Base-by-base conservation (phyloP, 129 eudicot species). In the Artemisia annua region DNA sequence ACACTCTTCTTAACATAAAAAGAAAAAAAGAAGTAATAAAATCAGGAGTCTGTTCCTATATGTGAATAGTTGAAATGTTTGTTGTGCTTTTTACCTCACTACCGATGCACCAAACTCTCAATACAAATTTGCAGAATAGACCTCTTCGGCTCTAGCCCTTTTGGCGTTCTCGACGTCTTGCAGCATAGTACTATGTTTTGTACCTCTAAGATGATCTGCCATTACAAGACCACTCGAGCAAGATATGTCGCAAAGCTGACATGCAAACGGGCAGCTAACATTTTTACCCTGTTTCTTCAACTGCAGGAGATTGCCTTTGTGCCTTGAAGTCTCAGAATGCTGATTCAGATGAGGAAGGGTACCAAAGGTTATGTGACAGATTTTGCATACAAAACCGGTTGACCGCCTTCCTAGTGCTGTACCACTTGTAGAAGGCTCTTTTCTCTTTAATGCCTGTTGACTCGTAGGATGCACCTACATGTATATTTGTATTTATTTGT, bases 161-260 rank as follows among this genome's bases (percentile, higher is more conserved):
- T 75, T 83, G 11, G 72, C 81, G 5, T 71, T 71, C 73, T 79
- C 79, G 11, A 80, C 35, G 48, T 74, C 85, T 65, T 61, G 78
- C 66, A 84, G 82, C 22, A 64, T 4, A 11, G 75, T 58, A 26
- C 43, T 62, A 84, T 84, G 87, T 67, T 72, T 84, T 11, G 39
- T 39, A 14, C 87, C 87, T 12, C 43, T 80, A 73, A 84, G 80
- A 69, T 84, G 87, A 22, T 48, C 73, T 24, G 63, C 87, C 78
- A 84, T 59, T 32, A 76, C 76, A 1, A 64, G 13, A 14, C 50
- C 78, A 65, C 85, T 76, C 24, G 87, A 84, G 75, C 84, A 77
- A 18, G 77, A 73, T 43, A 77, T 44, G 75, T 76, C 69, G 55
- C 87, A 84, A 32, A 84, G 74, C 44, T 72, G 77, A 58, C 87